Conservation (phyloP, 352 stramenopile species). For the Globisporangium camurandrum region DNA sequence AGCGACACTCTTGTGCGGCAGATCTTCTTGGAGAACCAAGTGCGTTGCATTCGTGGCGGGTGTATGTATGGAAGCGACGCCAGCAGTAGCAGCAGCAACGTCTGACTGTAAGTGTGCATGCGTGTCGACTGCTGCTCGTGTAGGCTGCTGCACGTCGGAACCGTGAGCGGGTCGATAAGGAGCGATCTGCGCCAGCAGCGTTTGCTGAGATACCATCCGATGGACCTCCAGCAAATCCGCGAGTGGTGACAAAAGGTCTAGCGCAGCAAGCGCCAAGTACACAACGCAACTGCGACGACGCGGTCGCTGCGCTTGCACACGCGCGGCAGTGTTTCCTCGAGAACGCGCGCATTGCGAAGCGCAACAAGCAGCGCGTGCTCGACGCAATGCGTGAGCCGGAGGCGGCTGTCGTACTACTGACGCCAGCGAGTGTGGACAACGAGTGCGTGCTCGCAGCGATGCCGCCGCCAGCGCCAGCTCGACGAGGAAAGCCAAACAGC, state of each 20-base stretch:
- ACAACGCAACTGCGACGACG: too few species aligned
- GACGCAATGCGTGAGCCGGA: constrained; percentile 9
- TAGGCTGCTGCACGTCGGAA: constrained; percentile 46
- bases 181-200: constrained; percentile 18
- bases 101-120: not conserved
- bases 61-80: too few species aligned
- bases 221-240: too few species aligned
- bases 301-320: not conserved
- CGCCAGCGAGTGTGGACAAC: not conserved
- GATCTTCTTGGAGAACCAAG: constrained; percentile 66
- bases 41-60: too few species aligned
- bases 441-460: not conserved
- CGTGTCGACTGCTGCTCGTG: not conserved
- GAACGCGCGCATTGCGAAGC: constrained; percentile 17
- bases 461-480: not conserved
- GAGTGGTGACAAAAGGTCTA: too few species aligned
- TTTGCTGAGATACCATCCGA: constrained; percentile 14
- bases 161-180: constrained; percentile 42
- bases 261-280: too few species aligned
- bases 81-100: too few species aligned
- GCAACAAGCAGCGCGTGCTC: constrained; percentile 20
- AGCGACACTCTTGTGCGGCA: constrained; percentile 18
- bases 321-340: constrained; percentile 15
- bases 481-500: constrained; percentile 5
- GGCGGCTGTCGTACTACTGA: not conserved